A percentile compares a stretch with the other conserved stretches of the same genome.
These are phyloP conservation scores for Acanthamoeba royreba DNA, from an alignment of 208 protist genomes.

Conservation along the genomic window DNA sequence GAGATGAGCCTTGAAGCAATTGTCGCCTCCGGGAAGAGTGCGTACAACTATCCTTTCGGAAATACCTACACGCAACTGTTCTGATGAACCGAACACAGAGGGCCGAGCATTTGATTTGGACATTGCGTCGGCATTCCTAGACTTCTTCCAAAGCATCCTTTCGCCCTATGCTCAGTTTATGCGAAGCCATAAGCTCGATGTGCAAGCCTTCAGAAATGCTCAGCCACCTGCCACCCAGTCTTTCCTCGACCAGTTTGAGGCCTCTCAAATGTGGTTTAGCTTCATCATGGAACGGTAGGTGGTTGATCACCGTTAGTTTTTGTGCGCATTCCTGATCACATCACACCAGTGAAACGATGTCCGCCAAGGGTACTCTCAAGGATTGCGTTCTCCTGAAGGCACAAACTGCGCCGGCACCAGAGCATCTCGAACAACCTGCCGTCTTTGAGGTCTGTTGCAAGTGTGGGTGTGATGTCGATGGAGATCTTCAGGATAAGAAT, in stretches of 20 bases:
- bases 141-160: constrained; percentile 18
- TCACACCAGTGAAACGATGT: neutral
- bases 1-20: constrained; percentile 16
- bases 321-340: neutral
- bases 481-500: constrained; percentile 15
- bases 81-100: neutral
- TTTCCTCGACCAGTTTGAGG: constrained; percentile 21
- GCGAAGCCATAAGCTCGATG: neutral
- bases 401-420: neutral
- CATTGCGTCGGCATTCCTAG: neutral
- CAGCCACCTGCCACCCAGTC: neutral
- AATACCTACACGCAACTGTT: neutral
- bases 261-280: constrained; percentile 36
- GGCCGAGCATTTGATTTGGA: constrained; percentile 1
- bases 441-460: constrained; percentile 38
- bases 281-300: constrained; percentile 20
- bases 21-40: constrained; percentile 19
- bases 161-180: neutral
- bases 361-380: neutral
- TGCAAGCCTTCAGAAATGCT: neutral
- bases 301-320: neutral
- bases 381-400: neutral
- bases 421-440: neutral
- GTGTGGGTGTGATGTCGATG: constrained; percentile 13
- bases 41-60: neutral